Percentiles rank a stretch among this genome's conserved stretches.
Evolutionary conservation across 2,329 filamentous ascomycete species (phyloP).

Genomic region (Trichoderma pleuroti): DNA sequence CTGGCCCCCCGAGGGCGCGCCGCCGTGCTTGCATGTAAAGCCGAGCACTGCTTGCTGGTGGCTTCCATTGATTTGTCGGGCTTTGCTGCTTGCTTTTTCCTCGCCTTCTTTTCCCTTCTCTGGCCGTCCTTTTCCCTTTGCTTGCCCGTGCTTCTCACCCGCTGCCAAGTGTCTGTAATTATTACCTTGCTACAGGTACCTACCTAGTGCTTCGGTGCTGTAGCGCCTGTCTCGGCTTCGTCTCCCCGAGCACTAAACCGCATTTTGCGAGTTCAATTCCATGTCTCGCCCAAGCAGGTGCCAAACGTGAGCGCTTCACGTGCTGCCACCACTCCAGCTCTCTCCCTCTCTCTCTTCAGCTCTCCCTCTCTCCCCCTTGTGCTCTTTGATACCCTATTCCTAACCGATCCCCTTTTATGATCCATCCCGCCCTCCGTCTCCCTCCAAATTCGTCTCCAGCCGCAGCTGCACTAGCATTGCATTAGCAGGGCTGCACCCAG

Average conservation of each 20-base stretch:
- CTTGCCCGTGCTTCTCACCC: neutral
- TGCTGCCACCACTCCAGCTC: conserved; percentile 13
- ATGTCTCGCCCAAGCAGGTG: neutral
- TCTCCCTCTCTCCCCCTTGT: neutral
- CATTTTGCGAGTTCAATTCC: neutral
- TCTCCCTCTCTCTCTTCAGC: neutral
- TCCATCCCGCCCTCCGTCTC: neutral
- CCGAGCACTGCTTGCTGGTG: neutral
- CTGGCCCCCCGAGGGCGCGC: neutral
- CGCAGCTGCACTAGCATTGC: conserved; percentile 1
- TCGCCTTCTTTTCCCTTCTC: neutral
- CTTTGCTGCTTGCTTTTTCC: neutral
- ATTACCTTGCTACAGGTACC: no score
- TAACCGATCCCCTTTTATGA: neutral
- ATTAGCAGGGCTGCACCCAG: neutral
- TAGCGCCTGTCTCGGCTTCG: conserved; percentile 17
- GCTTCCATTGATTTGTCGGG: neutral
- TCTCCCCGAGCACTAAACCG: conserved; percentile 16
- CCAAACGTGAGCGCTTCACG: conserved; percentile 13
- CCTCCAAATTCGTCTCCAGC: neutral
- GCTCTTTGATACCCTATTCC: neutral
- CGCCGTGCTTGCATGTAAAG: neutral
- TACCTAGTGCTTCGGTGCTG: no score
- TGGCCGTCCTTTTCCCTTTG: neutral
- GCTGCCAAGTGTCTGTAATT: neutral